A percentile compares a stretch with the other conserved stretches of the same genome.
These are phyloP conservation scores for barrel medic (Medicago truncatula) DNA, from an alignment of 306 rosid species.

Conservation along the genomic window MtrunA17r5.0-ANR NC_053049.1:32044501-32045000, in stretches of 20 bases:
- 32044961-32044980: neutral
- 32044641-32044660: no score
- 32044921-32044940: constrained; percentile 4
- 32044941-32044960: constrained; percentile 19
- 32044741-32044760: constrained; percentile 18
- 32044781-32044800: constrained; percentile 26
- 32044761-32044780: constrained; percentile 17
- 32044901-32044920: constrained; percentile 15
- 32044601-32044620: no score
- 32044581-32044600: no score
- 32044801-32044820: constrained; percentile 14
- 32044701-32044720: no score
- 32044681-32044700: no score
- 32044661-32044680: no score
- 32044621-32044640: no score
- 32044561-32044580: no score
- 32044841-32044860: constrained; percentile 21
- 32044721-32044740: constrained; percentile 20
- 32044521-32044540: no score
- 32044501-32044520: no score
- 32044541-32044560: no score
- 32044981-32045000: constrained; percentile 21
- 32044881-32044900: constrained; percentile 19
- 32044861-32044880: neutral
- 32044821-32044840: constrained; percentile 30